A percentile compares a stretch with the other conserved stretches of the same genome.
These are phyloP conservation scores for Rhododendron williamsianum DNA, from an alignment of 148 eudicot species.

Conservation along the genomic window DNA sequence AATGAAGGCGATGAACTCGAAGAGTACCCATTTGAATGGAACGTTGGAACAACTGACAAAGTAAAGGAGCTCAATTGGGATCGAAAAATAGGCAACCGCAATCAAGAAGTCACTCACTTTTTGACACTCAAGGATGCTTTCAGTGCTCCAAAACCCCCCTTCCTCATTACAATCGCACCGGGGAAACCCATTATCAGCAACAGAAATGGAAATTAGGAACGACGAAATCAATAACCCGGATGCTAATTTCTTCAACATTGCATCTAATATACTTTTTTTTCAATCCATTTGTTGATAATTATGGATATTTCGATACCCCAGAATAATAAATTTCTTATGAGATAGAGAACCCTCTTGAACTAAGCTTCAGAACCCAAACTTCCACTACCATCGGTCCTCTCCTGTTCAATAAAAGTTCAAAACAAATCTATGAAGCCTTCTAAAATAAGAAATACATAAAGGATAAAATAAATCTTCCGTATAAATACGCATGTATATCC, in stretches of 20 bases:
- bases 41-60: constrained; percentile 83
- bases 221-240: constrained; percentile 28
- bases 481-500: background rate
- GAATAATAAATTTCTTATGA: background rate
- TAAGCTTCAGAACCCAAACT: background rate
- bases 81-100: constrained; percentile 85
- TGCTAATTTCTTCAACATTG: constrained; percentile 51
- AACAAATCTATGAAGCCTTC: background rate
- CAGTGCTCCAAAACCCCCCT: constrained; percentile 65
- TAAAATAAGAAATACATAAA: background rate
- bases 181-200: constrained; percentile 30
- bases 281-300: constrained; percentile 19
- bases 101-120: constrained; percentile 79
- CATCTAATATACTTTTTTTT: constrained; percentile 15
- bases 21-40: constrained; percentile 88
- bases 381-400: background rate
- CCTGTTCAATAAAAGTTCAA: constrained; percentile 8
- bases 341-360: constrained; percentile 1
- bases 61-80: constrained; percentile 82
- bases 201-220: constrained; percentile 33
- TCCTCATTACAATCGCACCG: constrained; percentile 63
- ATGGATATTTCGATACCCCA: background rate
- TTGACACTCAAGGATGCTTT: constrained; percentile 60
- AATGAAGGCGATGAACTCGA: constrained; percentile 81
- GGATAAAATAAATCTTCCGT: background rate